Evolutionary conservation across 1,284 basidiomycete species (phyloP).

Genomic region (Sanghuangporus weigelae): DNA sequence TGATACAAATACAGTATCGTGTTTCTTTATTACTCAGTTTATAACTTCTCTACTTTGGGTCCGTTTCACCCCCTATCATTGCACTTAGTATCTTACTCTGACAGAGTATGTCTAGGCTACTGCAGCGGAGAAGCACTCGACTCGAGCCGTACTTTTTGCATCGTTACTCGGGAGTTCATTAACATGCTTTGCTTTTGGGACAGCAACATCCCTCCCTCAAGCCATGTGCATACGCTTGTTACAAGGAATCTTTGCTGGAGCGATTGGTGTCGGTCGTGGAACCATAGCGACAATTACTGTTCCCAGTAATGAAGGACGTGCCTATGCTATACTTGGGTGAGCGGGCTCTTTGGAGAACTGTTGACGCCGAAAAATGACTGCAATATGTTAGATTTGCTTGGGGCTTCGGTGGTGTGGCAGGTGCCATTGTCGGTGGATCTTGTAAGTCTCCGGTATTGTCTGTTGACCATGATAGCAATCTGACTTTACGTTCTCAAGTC

Average conservation of each 20-base stretch:
- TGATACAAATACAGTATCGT: slow-evolving; percentile 46
- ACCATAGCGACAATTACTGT: slow-evolving; percentile 88
- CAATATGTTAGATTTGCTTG: slow-evolving; percentile 62
- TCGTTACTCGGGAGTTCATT: slow-evolving; percentile 81
- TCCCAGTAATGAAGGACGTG: slow-evolving; percentile 85
- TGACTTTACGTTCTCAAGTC: slow-evolving; percentile 39
- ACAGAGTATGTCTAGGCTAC: slow-evolving; percentile 59
- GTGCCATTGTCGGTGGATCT: slow-evolving; percentile 81
- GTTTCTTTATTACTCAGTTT: slow-evolving; percentile 85
- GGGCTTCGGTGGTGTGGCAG: slow-evolving; percentile 93
- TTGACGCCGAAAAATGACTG: not conserved
- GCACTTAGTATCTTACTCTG: slow-evolving; percentile 12
- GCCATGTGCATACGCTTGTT: slow-evolving; percentile 87
- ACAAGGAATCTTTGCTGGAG: slow-evolving; percentile 94
- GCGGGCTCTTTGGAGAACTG: slow-evolving; percentile 13
- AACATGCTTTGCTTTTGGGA: slow-evolving; percentile 83
- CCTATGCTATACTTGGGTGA: slow-evolving; percentile 89
- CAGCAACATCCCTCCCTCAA: slow-evolving; percentile 73
- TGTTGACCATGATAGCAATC: not conserved
- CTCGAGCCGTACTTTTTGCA: slow-evolving; percentile 78
- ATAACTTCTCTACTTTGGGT: slow-evolving; percentile 90
- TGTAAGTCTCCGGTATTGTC: slow-evolving; percentile 44
- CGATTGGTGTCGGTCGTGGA: slow-evolving; percentile 89
- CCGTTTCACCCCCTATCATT: slow-evolving; percentile 20
- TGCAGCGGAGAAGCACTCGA: slow-evolving; percentile 87